A percentile compares a stretch with the other conserved stretches of the same genome.
phyloP scores from a whole-genome alignment of 345 rosid species.

The Camelina sativa region DNA sequence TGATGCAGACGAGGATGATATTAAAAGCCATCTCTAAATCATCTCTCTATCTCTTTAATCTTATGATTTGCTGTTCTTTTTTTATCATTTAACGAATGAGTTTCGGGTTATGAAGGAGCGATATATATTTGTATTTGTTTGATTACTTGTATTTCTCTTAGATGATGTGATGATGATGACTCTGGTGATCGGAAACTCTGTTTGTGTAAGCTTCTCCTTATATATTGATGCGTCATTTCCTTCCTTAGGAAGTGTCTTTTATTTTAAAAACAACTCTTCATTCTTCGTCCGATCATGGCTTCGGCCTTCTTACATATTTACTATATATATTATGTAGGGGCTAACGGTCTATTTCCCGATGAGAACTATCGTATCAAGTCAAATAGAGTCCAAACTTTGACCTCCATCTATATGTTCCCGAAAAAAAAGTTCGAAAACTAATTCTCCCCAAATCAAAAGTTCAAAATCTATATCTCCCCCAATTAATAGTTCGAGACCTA shows the following conservation, averaged over 20 bases:
- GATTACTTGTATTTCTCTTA: constrained; percentile 20
- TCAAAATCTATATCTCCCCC: too few relatives aligned
- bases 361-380: too few relatives aligned
- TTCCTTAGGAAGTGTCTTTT: constrained; percentile 37
- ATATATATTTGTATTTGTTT: constrained; percentile 20
- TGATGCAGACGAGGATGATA: constrained; percentile 46
- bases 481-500: too few relatives aligned
- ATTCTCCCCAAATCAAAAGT: too few relatives aligned
- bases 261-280: background rate
- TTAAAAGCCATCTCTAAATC: background rate
- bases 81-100: background rate
- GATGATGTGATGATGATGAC: constrained; percentile 26
- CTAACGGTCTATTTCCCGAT: too few relatives aligned
- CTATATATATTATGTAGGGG: too few relatives aligned
- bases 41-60: background rate
- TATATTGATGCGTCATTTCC: constrained; percentile 30
- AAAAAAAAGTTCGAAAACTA: too few relatives aligned
- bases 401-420: too few relatives aligned
- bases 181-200: constrained; percentile 13
- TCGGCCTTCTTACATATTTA: background rate
- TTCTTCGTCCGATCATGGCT: background rate
- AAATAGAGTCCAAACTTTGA: too few relatives aligned
- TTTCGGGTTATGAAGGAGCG: background rate
- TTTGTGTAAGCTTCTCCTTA: background rate
- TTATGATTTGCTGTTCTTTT: background rate